A percentile compares a stretch with the other conserved stretches of the same genome.
phyloP scores from a whole-genome alignment of 83 land plant species.

The Thuja plicata region DNA sequence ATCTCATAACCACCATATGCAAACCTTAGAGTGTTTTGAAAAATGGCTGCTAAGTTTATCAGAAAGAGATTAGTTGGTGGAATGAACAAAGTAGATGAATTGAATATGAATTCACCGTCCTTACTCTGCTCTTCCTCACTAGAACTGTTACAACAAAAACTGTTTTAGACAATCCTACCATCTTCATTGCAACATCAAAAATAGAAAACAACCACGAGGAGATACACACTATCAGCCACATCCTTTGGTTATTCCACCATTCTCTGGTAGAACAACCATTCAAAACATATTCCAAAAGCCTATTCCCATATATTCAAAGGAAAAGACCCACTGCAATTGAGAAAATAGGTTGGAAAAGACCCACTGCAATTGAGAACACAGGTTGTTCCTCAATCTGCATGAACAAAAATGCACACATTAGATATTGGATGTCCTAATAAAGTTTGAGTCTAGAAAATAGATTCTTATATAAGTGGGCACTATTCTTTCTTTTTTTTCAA shows the following conservation, averaged over 20 bases:
- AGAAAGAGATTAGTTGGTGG: neutral
- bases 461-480: no score
- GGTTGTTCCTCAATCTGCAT: no score
- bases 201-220: neutral
- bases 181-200: neutral
- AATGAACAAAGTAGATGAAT: neutral
- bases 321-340: slow-evolving; percentile 15
- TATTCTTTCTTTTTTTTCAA: no score
- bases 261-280: neutral
- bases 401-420: no score
- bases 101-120: neutral
- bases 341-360: no score
- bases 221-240: neutral
- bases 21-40: neutral
- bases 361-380: no score
- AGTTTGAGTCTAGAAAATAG: no score
- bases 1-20: no score
- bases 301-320: neutral
- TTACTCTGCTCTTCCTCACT: neutral
- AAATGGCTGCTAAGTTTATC: neutral
- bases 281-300: neutral
- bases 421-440: no score
- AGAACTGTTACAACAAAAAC: slow-evolving; percentile 21
- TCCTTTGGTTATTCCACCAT: slow-evolving; percentile 24
- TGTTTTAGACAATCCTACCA: no score